phyloP scores from a whole-genome alignment of 805 yeast species.

The Pichia cephalocereana region DNA sequence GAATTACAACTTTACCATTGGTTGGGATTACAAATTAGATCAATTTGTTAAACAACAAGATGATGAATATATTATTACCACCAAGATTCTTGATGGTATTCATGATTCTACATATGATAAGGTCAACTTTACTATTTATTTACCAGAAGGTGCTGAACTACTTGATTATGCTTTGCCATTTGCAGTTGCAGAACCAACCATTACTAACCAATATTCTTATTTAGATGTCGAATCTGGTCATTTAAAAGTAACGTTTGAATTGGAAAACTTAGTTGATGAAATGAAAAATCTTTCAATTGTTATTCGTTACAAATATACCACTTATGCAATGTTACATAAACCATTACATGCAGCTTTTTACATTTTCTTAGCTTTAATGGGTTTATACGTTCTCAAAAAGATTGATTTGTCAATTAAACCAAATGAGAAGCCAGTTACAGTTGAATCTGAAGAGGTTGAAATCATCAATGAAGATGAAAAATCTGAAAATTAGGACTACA shows the following conservation, averaged over 20 bases:
- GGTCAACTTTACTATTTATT: slow-evolving; percentile 50
- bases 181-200: slow-evolving; percentile 24
- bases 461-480: too few species aligned
- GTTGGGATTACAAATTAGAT: slow-evolving; percentile 67
- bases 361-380: slow-evolving; percentile 49
- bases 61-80: slow-evolving; percentile 47
- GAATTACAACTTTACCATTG: slow-evolving; percentile 90
- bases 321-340: slow-evolving; percentile 45
- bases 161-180: slow-evolving; percentile 51
- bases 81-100: slow-evolving; percentile 72
- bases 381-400: slow-evolving; percentile 40
- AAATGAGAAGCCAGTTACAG: not conserved
- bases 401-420: slow-evolving; percentile 32
- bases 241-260: slow-evolving; percentile 55
- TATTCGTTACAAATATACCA: slow-evolving; percentile 55
- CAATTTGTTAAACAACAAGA: slow-evolving; percentile 41
- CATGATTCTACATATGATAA: slow-evolving; percentile 55
- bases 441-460: too few species aligned
- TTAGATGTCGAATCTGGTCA: slow-evolving; percentile 76
- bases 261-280: slow-evolving; percentile 59
- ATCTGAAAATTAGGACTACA: too few species aligned
- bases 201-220: slow-evolving; percentile 36
- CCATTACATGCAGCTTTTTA: slow-evolving; percentile 58
- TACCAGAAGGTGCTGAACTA: slow-evolving; percentile 80
- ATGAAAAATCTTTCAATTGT: slow-evolving; percentile 46